Conservation (phyloP, 148 eudicot genomes). For the Oxyria digyna region DNA sequence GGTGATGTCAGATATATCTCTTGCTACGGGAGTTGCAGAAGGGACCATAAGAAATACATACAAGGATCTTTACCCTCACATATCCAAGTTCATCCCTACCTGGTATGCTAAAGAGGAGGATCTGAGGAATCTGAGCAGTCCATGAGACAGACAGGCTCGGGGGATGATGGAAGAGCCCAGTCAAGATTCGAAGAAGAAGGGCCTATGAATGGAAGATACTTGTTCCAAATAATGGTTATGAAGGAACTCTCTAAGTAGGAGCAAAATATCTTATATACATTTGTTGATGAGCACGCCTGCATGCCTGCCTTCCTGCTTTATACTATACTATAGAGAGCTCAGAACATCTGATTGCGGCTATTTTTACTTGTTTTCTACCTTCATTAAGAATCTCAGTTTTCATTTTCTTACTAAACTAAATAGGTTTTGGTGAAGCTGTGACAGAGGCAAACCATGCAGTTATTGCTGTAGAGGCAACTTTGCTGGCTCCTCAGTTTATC, state of each 20-base stretch:
- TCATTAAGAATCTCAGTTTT: too few species aligned
- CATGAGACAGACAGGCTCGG: too few species aligned
- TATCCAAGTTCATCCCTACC: constrained; percentile 16
- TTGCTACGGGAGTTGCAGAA: constrained; percentile 20
- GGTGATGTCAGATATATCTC: constrained; percentile 13
- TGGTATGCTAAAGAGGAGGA: constrained; percentile 21
- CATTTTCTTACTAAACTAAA: too few species aligned
- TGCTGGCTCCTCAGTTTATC: too few species aligned
- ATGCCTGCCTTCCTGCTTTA: neutral
- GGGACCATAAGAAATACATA: constrained; percentile 20
- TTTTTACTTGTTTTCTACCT: neutral
- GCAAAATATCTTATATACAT: too few species aligned
- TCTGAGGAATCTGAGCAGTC: constrained; percentile 9
- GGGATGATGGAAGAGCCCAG: neutral
- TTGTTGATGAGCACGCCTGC: neutral
- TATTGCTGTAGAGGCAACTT: too few species aligned
- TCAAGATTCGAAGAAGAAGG: neutral
- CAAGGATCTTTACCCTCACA: constrained; percentile 20
- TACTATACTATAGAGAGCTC: constrained; percentile 4
- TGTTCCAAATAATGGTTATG: neutral
- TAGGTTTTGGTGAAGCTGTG: too few species aligned
- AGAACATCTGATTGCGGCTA: constrained; percentile 4
- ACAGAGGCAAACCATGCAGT: too few species aligned
- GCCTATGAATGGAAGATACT: neutral
- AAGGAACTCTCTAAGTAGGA: neutral